phyloP scores from a whole-genome alignment of 2,329 filamentous ascomycete genomes.

The Penicillium sp. region DNA sequence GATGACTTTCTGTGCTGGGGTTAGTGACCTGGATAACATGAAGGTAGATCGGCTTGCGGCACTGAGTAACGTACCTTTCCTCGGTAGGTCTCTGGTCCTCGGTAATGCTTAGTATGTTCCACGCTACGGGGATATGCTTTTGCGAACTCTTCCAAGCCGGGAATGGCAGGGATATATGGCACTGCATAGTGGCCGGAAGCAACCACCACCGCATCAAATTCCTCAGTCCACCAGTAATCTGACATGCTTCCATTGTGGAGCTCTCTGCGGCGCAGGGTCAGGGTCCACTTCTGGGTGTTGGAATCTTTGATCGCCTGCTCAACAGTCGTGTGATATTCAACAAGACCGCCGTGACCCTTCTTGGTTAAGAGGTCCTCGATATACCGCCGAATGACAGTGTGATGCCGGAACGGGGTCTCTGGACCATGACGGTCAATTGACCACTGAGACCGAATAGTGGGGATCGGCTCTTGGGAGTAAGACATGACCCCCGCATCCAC shows the following conservation, averaged over 20 bases:
- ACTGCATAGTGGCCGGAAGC: constrained; percentile 62
- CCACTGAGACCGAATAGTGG: constrained; percentile 42
- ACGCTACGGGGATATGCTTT: constrained; percentile 39
- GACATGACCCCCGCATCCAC: constrained; percentile 60
- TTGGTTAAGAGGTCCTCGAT: constrained; percentile 56
- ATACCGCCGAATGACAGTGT: constrained; percentile 57
- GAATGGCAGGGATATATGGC: constrained; percentile 51
- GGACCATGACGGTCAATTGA: constrained; percentile 53
- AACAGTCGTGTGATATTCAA: constrained; percentile 58
- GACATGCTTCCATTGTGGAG: constrained; percentile 24
- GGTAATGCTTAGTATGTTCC: constrained; percentile 45
- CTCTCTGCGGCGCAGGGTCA: constrained; percentile 50
- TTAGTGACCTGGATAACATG: background rate
- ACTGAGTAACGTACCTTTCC: constrained; percentile 26
- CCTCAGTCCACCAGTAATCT: constrained; percentile 64
- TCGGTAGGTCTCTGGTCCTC: constrained; percentile 40
- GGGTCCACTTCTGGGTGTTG: constrained; percentile 50
- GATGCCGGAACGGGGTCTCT: constrained; percentile 63
- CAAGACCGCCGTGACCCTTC: constrained; percentile 51
- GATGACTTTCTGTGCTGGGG: constrained; percentile 51
- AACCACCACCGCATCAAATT: constrained; percentile 62
- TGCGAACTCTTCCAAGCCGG: constrained; percentile 43
- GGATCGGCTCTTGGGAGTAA: constrained; percentile 59
- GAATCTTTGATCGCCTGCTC: constrained; percentile 56
- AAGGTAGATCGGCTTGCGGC: background rate